phyloP scores from a whole-genome alignment of 2,329 filamentous ascomycete genomes.

The Aspergillus versicolor region DNA sequence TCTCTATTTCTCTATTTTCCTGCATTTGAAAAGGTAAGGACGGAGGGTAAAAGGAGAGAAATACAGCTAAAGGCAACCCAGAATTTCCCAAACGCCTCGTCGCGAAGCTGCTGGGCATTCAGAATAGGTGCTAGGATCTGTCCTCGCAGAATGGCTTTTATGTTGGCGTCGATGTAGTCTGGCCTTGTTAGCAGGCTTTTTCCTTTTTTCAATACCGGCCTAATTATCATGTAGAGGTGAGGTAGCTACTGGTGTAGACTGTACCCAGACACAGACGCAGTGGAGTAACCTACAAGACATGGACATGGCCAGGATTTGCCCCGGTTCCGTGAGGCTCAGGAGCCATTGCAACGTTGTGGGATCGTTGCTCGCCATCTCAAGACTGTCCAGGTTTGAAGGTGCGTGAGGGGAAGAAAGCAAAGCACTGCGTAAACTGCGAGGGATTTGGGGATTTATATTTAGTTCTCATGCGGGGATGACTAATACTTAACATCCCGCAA shows the following conservation, averaged over 20 bases:
- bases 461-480: not conserved
- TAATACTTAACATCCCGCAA: not conserved
- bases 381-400: not conserved
- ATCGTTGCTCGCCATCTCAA: slow-evolving; percentile 1
- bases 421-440: not conserved
- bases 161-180: slow-evolving; percentile 35
- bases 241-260: too few relatives aligned
- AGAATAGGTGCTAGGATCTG: slow-evolving; percentile 36
- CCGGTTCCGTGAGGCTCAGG: slow-evolving; percentile 24
- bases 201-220: not conserved
- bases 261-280: not conserved
- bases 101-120: slow-evolving; percentile 31
- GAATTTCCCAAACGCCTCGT: slow-evolving; percentile 42
- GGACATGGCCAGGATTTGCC: slow-evolving; percentile 24
- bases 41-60: not conserved
- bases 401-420: not conserved
- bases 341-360: slow-evolving; percentile 19
- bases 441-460: not conserved
- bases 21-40: not conserved
- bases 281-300: slow-evolving; percentile 26
- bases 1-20: not conserved
- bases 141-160: slow-evolving; percentile 36
- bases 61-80: slow-evolving; percentile 42
- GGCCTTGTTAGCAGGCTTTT: slow-evolving; percentile 11
- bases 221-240: not conserved